Percentiles rank a stretch among this genome's conserved stretches.
Evolutionary conservation across 768 basidiomycete genomes (phyloP).

Genomic region (Kondoa malvinella): DNA sequence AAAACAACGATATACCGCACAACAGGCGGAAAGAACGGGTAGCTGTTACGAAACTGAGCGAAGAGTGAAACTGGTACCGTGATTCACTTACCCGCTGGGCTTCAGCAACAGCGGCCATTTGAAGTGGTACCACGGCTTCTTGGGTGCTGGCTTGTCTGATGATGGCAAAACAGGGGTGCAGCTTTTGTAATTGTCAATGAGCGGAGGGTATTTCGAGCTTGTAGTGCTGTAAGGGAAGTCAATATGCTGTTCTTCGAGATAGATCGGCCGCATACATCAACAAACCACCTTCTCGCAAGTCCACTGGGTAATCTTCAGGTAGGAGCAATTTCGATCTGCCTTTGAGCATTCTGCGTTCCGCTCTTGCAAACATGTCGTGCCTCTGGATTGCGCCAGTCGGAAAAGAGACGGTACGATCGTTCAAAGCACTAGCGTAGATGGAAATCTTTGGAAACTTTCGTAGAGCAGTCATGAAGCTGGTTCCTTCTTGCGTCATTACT

Average conservation of each 20-base stretch:
- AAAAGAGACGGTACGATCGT: conserved; percentile 65
- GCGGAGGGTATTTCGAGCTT: conserved; percentile 1
- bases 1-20: conserved; percentile 2
- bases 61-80: not conserved
- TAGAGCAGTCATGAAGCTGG: conserved; percentile 59
- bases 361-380: conserved; percentile 10
- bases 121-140: not conserved
- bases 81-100: not conserved
- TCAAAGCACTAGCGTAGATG: conserved; percentile 57
- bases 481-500: conserved; percentile 40
- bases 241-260: conserved; percentile 9
- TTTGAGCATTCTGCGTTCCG: conserved; percentile 5
- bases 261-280: not conserved
- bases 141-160: not conserved
- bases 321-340: not conserved
- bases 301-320: conserved; percentile 3
- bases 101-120: not conserved
- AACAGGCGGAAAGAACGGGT: conserved; percentile 10
- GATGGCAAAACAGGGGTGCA: not conserved
- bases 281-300: conserved; percentile 8
- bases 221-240: not conserved
- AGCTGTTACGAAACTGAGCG: not conserved
- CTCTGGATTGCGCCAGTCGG: conserved; percentile 48
- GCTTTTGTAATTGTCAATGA: not conserved
- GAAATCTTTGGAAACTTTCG: conserved; percentile 48